Conservation (phyloP, 2,329 filamentous ascomycete species). For the Cephalotrichum gorgonifer region DNA sequence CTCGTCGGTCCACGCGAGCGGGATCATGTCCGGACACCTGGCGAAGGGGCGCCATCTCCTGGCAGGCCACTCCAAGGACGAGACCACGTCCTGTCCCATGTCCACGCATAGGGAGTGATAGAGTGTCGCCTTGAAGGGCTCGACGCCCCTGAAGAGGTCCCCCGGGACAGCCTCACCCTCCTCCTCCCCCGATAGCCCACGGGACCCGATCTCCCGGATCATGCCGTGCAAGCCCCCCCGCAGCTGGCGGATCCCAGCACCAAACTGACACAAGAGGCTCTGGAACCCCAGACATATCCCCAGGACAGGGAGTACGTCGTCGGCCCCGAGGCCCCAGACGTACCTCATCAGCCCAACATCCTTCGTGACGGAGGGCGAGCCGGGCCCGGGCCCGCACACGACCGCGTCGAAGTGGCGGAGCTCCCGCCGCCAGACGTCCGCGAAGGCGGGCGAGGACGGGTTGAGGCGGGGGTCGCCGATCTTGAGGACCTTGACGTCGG, state of each 20-base stretch:
- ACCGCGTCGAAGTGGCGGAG: constrained; percentile 65
- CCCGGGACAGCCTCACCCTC: constrained; percentile 12
- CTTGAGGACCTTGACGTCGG: constrained; percentile 54
- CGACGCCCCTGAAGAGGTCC: constrained; percentile 57
- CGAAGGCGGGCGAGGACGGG: constrained; percentile 26
- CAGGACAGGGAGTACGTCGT: constrained; percentile 61
- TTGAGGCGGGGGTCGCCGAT: constrained; percentile 53
- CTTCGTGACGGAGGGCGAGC: constrained; percentile 57
- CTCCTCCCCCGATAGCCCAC: constrained; percentile 7
- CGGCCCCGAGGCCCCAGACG: constrained; percentile 58
- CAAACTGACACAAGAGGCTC: constrained; percentile 60
- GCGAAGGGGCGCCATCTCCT: constrained; percentile 27
- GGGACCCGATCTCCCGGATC: constrained; percentile 56
- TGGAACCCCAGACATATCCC: constrained; percentile 89
- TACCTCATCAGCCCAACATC: constrained; percentile 76
- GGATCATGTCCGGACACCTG: constrained; percentile 31
- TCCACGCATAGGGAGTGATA: constrained; percentile 60
- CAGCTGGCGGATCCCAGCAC: constrained; percentile 55
- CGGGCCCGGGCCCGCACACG: constrained; percentile 84
- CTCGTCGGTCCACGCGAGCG: constrained; percentile 54
- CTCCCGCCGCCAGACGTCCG: constrained; percentile 34
- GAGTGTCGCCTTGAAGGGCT: constrained; percentile 57
- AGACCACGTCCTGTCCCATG: constrained; percentile 35
- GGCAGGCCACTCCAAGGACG: constrained; percentile 22
- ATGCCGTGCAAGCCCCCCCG: constrained; percentile 74